Percentiles rank a stretch among this genome's conserved stretches.
phyloP scores from a whole-genome alignment of 1,284 basidiomycete genomes.

The Boletellus sp. region DNA sequence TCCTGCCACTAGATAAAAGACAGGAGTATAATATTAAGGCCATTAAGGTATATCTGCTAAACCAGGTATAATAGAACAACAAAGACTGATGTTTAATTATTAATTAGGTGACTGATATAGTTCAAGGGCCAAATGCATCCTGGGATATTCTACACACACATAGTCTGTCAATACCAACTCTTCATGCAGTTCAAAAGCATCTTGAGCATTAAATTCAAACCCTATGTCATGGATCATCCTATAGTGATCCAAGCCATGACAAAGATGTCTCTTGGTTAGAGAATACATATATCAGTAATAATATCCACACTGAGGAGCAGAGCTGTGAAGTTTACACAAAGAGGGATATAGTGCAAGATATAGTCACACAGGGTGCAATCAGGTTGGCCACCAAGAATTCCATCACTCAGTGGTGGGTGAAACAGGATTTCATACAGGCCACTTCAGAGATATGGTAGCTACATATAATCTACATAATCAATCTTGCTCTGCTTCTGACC shows the following conservation, averaged over 20 bases:
- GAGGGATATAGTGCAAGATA: background rate
- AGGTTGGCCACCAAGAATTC: background rate
- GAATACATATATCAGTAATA: background rate
- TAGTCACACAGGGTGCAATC: background rate
- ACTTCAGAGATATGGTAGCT: background rate
- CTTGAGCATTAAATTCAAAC: conserved; percentile 2
- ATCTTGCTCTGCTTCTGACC: background rate
- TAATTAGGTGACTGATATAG: background rate
- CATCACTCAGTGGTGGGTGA: background rate
- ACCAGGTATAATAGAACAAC: too few species aligned
- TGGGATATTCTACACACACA: conserved; percentile 5
- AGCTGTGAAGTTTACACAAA: background rate
- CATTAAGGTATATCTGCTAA: background rate
- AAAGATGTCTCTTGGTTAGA: background rate
- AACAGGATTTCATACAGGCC: background rate
- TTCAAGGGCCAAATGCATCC: conserved; percentile 7
- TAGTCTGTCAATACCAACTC: conserved; percentile 6
- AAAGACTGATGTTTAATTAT: background rate
- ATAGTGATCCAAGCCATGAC: conserved; percentile 1
- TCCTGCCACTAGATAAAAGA: conserved; percentile 4
- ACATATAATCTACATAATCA: background rate
- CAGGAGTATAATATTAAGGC: conserved; percentile 12
- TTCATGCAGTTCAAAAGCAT: conserved; percentile 1
- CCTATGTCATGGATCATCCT: background rate
- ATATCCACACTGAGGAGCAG: background rate